Conservation (phyloP, 1,284 basidiomycete genomes). For the Schizophyllum commune region DNA sequence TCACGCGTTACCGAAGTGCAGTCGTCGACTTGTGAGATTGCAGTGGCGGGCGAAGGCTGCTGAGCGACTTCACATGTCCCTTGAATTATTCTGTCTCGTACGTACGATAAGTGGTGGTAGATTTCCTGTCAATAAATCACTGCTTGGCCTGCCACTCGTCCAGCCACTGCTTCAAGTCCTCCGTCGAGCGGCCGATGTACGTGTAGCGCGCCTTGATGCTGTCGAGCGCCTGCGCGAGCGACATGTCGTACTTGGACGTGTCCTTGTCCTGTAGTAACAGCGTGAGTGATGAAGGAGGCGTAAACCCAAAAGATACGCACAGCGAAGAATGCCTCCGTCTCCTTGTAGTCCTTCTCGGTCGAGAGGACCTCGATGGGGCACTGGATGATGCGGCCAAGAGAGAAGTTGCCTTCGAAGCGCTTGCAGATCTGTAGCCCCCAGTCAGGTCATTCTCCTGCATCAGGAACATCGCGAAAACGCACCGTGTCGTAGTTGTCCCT, state of each 20-base stretch:
- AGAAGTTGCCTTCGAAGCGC: conserved; percentile 66
- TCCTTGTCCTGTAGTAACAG: conserved; percentile 44
- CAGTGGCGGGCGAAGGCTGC: too few species aligned
- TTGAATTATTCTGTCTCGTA: neutral
- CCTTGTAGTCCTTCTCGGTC: conserved; percentile 7
- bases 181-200: conserved; percentile 55
- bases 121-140: neutral
- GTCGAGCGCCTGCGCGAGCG: conserved; percentile 62
- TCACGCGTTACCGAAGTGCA: too few species aligned
- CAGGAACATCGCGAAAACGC: conserved; percentile 17
- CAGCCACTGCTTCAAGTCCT: conserved; percentile 58
- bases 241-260: conserved; percentile 54
- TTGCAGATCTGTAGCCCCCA: conserved; percentile 51
- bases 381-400: conserved; percentile 21
- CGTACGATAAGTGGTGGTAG: neutral
- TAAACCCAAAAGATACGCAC: neutral
- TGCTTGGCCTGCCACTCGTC: conserved; percentile 24
- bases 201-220: conserved; percentile 48
- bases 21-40: too few species aligned
- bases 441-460: conserved; percentile 6
- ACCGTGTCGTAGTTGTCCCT: conserved; percentile 55
- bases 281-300: neutral
- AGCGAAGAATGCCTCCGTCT: conserved; percentile 8
- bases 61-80: too few species aligned
- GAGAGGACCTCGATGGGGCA: neutral